A percentile compares a stretch with the other conserved stretches of the same genome.
Evolutionary conservation across 257 asterid genomes (phyloP).

Genomic region (Solanum peruvianum): DNA sequence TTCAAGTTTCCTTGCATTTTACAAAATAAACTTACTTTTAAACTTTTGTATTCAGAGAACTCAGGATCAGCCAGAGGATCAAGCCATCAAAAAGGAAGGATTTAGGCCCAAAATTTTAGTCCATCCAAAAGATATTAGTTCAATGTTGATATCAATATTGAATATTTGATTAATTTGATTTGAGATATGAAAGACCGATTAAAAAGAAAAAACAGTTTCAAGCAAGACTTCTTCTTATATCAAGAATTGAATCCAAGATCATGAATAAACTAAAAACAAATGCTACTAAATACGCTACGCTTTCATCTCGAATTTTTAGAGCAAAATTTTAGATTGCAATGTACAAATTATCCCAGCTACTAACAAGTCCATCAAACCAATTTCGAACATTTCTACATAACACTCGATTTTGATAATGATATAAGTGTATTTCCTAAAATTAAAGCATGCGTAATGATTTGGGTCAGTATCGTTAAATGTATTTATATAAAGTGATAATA

Average conservation of each 20-base stretch:
- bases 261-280: no score
- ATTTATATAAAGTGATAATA: no score
- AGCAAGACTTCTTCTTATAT: background rate
- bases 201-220: background rate
- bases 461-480: no score
- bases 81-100: background rate
- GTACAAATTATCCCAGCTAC: background rate
- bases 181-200: background rate
- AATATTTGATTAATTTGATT: background rate
- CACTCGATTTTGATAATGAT: no score
- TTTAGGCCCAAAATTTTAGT: background rate
- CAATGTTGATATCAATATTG: background rate
- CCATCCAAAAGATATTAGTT: background rate
- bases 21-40: background rate
- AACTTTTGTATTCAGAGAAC: background rate
- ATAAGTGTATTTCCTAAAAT: no score
- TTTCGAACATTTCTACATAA: background rate
- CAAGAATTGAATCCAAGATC: no score
- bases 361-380: background rate
- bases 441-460: no score
- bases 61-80: background rate
- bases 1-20: constrained; percentile 39
- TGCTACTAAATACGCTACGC: background rate
- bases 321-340: background rate
- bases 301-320: background rate